Conservation (phyloP, 169 alveolate genomes). For the Plasmodium falciparum region DNA sequence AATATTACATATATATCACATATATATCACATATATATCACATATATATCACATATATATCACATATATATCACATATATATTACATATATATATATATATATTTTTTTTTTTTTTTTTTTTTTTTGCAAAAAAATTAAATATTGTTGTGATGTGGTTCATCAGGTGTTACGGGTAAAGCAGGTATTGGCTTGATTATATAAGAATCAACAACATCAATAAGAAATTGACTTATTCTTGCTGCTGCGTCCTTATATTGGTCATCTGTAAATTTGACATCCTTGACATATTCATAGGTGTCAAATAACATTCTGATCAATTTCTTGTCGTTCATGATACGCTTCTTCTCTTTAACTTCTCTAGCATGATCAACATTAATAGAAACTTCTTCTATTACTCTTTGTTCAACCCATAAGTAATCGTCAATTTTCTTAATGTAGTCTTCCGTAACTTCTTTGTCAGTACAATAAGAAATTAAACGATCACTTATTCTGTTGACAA, state of each 20-base stretch:
- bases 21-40: no score
- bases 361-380: neutral
- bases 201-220: no score
- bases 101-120: no score
- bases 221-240: no score
- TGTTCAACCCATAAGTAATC: slow-evolving; percentile 6
- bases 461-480: neutral
- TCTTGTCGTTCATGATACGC: neutral
- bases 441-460: neutral
- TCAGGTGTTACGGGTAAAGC: no score
- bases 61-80: no score
- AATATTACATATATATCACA: no score
- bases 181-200: no score
- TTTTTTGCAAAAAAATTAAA: no score
- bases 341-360: neutral
- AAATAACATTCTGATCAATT: neutral
- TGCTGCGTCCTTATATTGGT: neutral
- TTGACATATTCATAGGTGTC: neutral
- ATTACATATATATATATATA: no score
- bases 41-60: no score
- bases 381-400: neutral
- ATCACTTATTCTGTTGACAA: neutral
- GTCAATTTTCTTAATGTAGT: neutral
- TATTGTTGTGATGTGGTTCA: no score
- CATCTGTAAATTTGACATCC: slow-evolving; percentile 3